These are phyloP conservation scores for Aphanomyces cochlioides DNA, from an alignment of 352 stramenopile genomes.

Conservation along the genomic window DNA sequence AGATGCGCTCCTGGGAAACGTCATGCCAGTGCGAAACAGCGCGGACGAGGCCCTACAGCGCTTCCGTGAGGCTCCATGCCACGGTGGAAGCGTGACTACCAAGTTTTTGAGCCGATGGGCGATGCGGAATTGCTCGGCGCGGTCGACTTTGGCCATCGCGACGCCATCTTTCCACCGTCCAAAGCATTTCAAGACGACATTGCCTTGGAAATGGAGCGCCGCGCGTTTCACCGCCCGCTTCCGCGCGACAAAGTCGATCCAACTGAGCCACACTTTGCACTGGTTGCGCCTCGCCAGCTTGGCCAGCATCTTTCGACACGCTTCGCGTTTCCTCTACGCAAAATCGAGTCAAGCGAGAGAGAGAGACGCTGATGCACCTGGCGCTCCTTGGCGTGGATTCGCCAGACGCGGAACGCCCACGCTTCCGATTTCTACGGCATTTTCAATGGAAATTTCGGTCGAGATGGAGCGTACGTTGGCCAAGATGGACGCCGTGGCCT, in stretches of 20 bases:
- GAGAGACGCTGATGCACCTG: constrained; percentile 33
- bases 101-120: constrained; percentile 40
- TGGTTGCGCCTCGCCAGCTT: constrained; percentile 59
- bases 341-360: too few relatives aligned
- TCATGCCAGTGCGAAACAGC: constrained; percentile 63
- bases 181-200: constrained; percentile 62
- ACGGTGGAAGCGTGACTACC: background rate
- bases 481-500: constrained; percentile 42
- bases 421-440: constrained; percentile 48
- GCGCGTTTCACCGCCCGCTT: constrained; percentile 58
- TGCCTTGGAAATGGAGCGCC: constrained; percentile 55
- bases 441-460: background rate
- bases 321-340: constrained; percentile 31
- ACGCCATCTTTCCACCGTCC: constrained; percentile 45
- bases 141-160: constrained; percentile 33
- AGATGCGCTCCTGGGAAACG: constrained; percentile 52
- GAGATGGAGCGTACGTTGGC: background rate
- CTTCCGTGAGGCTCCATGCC: background rate
- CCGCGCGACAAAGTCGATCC: constrained; percentile 49
- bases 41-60: constrained; percentile 41
- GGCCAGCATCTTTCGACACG: constrained; percentile 44
- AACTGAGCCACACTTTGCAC: constrained; percentile 52
- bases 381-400: constrained; percentile 40
- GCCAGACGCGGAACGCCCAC: constrained; percentile 71
- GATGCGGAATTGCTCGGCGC: constrained; percentile 42